Conservation (phyloP, 2,329 filamentous ascomycete species). For the Sarocladiaceae sp. region DNA sequence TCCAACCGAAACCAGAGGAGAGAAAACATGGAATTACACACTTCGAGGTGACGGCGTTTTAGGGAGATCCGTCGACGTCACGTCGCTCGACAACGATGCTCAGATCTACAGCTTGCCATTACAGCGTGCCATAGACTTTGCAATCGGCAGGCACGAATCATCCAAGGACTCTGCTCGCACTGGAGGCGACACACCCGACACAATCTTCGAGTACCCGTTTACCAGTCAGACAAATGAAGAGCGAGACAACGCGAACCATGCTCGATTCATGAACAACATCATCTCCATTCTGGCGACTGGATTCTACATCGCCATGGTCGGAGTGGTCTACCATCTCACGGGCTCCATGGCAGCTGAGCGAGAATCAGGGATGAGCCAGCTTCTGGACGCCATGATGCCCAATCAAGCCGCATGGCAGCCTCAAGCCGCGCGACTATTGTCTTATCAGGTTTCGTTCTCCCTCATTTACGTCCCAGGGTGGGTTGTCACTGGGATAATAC, state of each 20-base stretch:
- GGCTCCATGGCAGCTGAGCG: constrained; percentile 76
- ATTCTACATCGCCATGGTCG: constrained; percentile 66
- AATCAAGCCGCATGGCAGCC: constrained; percentile 66
- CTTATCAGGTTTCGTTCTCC: constrained; percentile 70
- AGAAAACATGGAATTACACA: constrained; percentile 90
- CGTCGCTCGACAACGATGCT: constrained; percentile 60
- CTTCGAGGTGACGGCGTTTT: constrained; percentile 66
- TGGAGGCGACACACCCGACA: constrained; percentile 31
- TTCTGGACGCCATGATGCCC: constrained; percentile 83
- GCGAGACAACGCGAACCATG: constrained; percentile 57
- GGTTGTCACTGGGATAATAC: constrained; percentile 62
- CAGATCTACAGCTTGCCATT: constrained; percentile 70
- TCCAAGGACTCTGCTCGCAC: constrained; percentile 34
- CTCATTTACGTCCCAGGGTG: constrained; percentile 72
- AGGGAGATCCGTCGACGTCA: constrained; percentile 52
- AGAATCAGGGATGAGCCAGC: constrained; percentile 74
- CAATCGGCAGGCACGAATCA: constrained; percentile 61
- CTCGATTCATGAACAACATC: constrained; percentile 63
- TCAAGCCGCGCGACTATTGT: constrained; percentile 65
- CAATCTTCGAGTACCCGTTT: constrained; percentile 55
- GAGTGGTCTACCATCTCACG: constrained; percentile 71
- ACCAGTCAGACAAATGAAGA: constrained; percentile 64
- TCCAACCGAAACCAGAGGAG: constrained; percentile 7
- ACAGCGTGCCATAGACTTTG: constrained; percentile 67
- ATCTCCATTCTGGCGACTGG: constrained; percentile 69